Evolutionary conservation across 225 moss, liverwort and hornwort species (phyloP), one percentile per base, ranked within the genome.

Genomic region (Climacium dendroides): DNA sequence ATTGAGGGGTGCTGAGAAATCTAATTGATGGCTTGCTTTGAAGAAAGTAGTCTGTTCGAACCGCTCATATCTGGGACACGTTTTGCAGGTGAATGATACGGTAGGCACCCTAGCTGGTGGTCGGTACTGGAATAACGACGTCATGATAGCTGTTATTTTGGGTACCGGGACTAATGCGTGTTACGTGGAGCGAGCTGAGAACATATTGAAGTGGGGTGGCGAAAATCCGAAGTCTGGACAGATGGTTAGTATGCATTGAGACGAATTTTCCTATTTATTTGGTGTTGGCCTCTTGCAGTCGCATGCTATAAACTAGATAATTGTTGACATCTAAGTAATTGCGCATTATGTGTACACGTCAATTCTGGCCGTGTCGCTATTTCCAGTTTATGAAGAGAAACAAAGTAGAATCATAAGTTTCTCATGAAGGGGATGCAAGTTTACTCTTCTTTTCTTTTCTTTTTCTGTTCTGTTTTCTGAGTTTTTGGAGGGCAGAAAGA

Each of bases 71-170:
- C 30, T 67, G 24, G 79, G 47, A 64, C 83, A 54, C 52, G n/a
- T 83, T 80, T 43, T 89, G 60, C 89, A 93, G 93, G 93, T 93
- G 71, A 96, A 96, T 83, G 95, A 96, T 58, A 90, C 95, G 13
- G 96, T 95, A n/a, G 96, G 96, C 67, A 96, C 96, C 74, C 83
- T 96, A 82, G 96, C 96, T 81, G 96, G 96, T 62, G 96, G 96
- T 50, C 92, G 96, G 17, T 96, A 96, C 79, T 93, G 94, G 93
- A 95, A 95, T 80, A 85, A 90, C 45, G 93, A 96, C 75, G 96
- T 96, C 77, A 94, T 96, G 94, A 80, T 96, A 61, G 94, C 96
- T 84, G 95, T 96, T 37, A 96, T 96, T 78, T 83, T 96, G 85
- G 96, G 95, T 61, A 96, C 96, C 37, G 95, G 95, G 54, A 96